Evolutionary conservation across 768 basidiomycete genomes (phyloP), one percentile per base, ranked within the genome.

Genomic region (Kwoniella sp.): DNA sequence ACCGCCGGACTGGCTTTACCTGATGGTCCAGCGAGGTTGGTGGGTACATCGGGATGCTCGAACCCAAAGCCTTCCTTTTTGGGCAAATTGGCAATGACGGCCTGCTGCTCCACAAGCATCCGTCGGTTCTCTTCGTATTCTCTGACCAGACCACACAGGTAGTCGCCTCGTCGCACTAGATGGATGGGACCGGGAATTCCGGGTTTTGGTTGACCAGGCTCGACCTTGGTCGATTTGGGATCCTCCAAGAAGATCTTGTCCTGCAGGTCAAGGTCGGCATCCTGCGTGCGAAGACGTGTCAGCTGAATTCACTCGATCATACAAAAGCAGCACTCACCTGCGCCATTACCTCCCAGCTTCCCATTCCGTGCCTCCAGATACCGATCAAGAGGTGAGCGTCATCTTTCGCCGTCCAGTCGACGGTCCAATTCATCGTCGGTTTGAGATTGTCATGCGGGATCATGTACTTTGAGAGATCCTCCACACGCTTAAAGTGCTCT

Each of bases 211-310:
- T 67, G 65, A 47, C 63, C 60, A 13, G 67, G 65, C 30, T 75
- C 68, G 31, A 88, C 89, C 81, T 96, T 95, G 84, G 60, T 51
- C 20, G 61, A 58, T 54, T 97, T 98, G 73, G 90, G 91, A 80
- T 97, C 94, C 78, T 97, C 96, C 57, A 99, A 85, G 87, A 97
- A 98, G 83, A 99, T 95, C 79, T 97, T 97, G 80, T 90, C 92
- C 1, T 87, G 86, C 15, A 99, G 85, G 1, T 88, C 87, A 13
- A 99, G 87, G 65, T 86, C 86, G 13, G 86, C 80, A 78, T 99
- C 96, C 82, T 93, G 55, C 22, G 11, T 20, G 17, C 20, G 20
- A 9, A 45, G 41, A 51, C 23, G 4, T 53, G 50, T 51, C 26
- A 51, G 50, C 50, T 30, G n/a, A 12, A 23, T 22, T 53, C 12